These are phyloP conservation scores for Porphyrellus sp. DNA, from an alignment of 1,284 basidiomycete genomes.

Conservation along the genomic window DNA sequence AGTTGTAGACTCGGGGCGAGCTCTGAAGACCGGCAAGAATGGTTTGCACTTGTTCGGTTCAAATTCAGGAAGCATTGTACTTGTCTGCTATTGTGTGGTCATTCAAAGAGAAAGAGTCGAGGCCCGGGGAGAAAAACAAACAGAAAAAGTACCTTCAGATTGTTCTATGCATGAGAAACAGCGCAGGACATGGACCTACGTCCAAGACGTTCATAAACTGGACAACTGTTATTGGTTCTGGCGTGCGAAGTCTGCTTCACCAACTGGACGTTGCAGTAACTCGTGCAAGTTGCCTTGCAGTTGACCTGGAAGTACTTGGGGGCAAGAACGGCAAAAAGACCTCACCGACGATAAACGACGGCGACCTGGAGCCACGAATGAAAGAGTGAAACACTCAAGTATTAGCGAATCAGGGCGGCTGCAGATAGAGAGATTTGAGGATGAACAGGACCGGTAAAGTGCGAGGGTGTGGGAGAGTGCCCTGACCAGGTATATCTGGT, in stretches of 20 bases:
- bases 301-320: neutral
- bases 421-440: neutral
- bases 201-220: neutral
- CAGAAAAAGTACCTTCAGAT: neutral
- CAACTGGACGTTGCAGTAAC: neutral
- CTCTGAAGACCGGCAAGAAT: neutral
- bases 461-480: too few species aligned
- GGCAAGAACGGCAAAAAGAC: neutral
- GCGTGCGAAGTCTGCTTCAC: neutral
- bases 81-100: neutral
- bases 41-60: neutral
- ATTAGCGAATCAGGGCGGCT: constrained; percentile 9
- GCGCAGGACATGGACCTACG: neutral
- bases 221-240: neutral
- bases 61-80: neutral
- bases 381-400: constrained; percentile 21
- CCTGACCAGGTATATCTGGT: too few species aligned
- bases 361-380: neutral
- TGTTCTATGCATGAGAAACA: neutral
- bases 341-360: neutral
- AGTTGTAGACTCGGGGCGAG: neutral
- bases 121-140: neutral
- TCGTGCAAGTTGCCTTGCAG: neutral
- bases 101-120: neutral
- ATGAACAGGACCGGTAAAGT: too few species aligned